A percentile compares a stretch with the other conserved stretches of the same genome.
phyloP scores from a whole-genome alignment of 1,139 yeast genomes.

The Saccharomyces hybrid region DNA sequence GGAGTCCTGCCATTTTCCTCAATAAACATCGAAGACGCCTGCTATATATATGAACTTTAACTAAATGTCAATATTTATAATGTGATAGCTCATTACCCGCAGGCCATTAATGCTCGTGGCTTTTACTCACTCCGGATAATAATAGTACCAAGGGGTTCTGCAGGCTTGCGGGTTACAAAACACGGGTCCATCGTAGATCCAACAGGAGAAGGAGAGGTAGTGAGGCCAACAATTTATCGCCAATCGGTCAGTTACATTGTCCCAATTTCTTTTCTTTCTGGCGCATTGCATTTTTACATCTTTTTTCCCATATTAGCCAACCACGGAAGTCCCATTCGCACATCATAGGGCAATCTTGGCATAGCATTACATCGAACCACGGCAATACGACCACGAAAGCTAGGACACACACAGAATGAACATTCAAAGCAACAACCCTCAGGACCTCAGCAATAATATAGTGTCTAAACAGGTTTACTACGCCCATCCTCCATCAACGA shows the following conservation, averaged over 20 bases:
- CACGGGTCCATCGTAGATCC: neutral
- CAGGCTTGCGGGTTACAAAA: neutral
- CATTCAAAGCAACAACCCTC: no score
- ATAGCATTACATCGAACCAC: neutral
- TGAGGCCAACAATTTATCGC: neutral
- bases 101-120: neutral
- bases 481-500: no score
- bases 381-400: neutral
- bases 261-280: neutral
- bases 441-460: no score
- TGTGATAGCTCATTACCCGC: neutral
- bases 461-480: no score
- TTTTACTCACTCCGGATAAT: neutral
- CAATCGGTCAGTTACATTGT: neutral
- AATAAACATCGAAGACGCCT: neutral
- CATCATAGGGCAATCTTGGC: neutral
- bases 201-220: neutral
- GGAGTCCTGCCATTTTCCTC: neutral
- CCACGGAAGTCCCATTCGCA: neutral
- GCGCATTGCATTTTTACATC: neutral
- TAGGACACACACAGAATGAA: no score
- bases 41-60: neutral
- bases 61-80: neutral
- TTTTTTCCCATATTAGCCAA: neutral
- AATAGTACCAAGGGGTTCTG: slow-evolving; percentile 1